Base-by-base conservation (phyloP, 2,329 filamentous ascomycete genomes). In the Alternaria solani region DNA sequence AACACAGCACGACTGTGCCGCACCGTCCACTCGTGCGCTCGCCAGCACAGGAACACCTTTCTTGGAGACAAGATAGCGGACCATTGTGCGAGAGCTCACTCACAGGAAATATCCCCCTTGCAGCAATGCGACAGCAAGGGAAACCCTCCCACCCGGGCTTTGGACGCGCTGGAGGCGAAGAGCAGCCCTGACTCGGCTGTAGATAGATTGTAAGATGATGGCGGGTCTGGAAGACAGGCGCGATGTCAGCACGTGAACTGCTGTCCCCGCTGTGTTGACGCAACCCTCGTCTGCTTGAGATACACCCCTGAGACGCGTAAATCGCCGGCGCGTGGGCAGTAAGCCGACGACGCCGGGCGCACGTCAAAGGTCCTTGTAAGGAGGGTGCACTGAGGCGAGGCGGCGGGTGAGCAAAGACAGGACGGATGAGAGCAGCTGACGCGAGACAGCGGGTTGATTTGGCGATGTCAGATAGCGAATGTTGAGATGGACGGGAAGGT, bases 121-220 rank as follows among this genome's bases (percentile, higher is more conserved):
- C 55, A 26, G 20, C 43, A 11, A 14, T 4, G 41, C 54, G 32
- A 44, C 7, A 41, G 51, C 52, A 57, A 63, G 26, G 26, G 51
- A 59, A 61, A 57, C 56, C 64, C 62, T 47, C 66, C 64, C 62
- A 41, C 64, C 62, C 61, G 54, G 58, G 64, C 64, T 68, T 67
- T 59, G 20, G 14, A 49, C 38, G 55, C 59, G 38, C 58, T 23
- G 20, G 7, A 12, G 11, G 59, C 53, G 49, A 56, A 47, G 57
- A 61, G 64, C 57, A 66, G 64, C 62, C 57, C 59, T 51, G 57
- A 65, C 64, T 66, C 62, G 51, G 47, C 18, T 36, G 43, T 26
- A 25, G 28, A n/a, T 20, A 25, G 26, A 43, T n/a, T 18, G 3
- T 9, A 23, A 8, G 25, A 49, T 49, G 7, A 14, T 18, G 20